A percentile compares a stretch with the other conserved stretches of the same genome.
Evolutionary conservation across 2,329 filamentous ascomycete species (phyloP).

Genomic region (Nemania bipapillata): DNA sequence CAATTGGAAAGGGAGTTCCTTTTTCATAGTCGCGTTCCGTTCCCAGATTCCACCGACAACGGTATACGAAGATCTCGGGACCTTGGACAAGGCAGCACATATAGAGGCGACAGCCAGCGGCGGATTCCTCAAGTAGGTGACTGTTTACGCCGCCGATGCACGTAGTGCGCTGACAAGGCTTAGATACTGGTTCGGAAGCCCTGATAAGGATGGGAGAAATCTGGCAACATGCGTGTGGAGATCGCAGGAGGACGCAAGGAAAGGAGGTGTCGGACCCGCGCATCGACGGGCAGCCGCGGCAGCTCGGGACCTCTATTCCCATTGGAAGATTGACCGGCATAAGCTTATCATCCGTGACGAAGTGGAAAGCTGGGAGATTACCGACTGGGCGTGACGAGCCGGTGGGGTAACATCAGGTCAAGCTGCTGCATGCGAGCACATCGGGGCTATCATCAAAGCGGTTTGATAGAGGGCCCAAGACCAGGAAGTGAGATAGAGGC

Average conservation of each 20-base stretch:
- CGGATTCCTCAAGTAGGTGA: conserved; percentile 78
- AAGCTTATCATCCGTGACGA: conserved; percentile 75
- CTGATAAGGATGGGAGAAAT: conserved; percentile 76
- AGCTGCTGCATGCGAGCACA: conserved; percentile 41
- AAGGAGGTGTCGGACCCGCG: conserved; percentile 69
- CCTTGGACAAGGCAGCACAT: conserved; percentile 81
- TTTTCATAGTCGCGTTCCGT: conserved; percentile 87
- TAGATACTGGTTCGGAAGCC: conserved; percentile 87
- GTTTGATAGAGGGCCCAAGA: conserved; percentile 32
- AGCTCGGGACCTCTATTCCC: conserved; percentile 70
- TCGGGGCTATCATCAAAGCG: conserved; percentile 30
- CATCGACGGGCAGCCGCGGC: conserved; percentile 73
- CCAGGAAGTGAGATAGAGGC: conserved; percentile 25
- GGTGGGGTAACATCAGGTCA: conserved; percentile 44
- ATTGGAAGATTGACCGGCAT: conserved; percentile 76
- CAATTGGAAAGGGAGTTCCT: conserved; percentile 70
- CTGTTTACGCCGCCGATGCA: conserved; percentile 36
- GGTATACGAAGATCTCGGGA: conserved; percentile 73
- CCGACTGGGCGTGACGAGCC: conserved; percentile 61
- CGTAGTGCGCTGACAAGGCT: conserved; percentile 40
- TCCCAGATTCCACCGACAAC: conserved; percentile 75
- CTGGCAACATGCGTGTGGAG: conserved; percentile 82
- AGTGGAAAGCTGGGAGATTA: conserved; percentile 71
- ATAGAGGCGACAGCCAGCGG: conserved; percentile 81
- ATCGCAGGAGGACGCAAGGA: conserved; percentile 67